Conservation (phyloP, 352 stramenopile species). For the Pythium monospermum region DNA sequence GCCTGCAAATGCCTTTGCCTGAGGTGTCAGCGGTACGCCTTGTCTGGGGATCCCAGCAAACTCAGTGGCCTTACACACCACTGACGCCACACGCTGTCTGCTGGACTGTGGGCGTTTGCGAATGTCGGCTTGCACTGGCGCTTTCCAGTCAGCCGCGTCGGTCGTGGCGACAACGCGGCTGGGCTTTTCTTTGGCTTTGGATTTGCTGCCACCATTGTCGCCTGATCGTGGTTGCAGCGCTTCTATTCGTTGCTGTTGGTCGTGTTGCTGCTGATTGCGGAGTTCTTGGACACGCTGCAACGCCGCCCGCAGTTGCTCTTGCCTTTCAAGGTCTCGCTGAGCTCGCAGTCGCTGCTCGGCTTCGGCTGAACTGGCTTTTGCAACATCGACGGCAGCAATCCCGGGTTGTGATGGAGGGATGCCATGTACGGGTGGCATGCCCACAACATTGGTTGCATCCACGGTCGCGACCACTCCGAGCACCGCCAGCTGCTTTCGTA, state of each 20-base stretch:
- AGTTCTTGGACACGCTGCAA: constrained; percentile 43
- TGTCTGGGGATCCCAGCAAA: constrained; percentile 36
- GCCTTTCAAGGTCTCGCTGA: constrained; percentile 31
- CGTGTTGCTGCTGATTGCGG: constrained; percentile 16
- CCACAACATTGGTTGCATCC: neutral
- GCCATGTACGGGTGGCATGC: neutral
- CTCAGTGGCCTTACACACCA: neutral
- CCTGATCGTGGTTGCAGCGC: neutral
- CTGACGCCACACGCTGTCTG: constrained; percentile 4
- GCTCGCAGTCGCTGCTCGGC: constrained; percentile 17
- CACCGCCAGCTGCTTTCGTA: constrained; percentile 18
- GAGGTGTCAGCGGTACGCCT: constrained; percentile 39
- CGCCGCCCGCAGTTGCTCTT: constrained; percentile 35
- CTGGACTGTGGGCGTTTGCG: neutral
- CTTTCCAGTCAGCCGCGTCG: constrained; percentile 27
- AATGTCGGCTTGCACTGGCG: constrained; percentile 25
- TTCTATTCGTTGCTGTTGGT: neutral
- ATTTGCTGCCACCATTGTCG: neutral
- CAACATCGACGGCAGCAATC: neutral
- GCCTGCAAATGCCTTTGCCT: constrained; percentile 38
- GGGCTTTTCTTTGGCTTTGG: neutral
- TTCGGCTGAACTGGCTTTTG: neutral
- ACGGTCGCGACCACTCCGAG: constrained; percentile 23
- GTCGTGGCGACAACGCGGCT: neutral
- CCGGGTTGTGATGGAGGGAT: neutral